A percentile compares a stretch with the other conserved stretches of the same genome.
Evolutionary conservation across 257 asterid species (phyloP).

Genomic region (Penstemon barbatus): DNA sequence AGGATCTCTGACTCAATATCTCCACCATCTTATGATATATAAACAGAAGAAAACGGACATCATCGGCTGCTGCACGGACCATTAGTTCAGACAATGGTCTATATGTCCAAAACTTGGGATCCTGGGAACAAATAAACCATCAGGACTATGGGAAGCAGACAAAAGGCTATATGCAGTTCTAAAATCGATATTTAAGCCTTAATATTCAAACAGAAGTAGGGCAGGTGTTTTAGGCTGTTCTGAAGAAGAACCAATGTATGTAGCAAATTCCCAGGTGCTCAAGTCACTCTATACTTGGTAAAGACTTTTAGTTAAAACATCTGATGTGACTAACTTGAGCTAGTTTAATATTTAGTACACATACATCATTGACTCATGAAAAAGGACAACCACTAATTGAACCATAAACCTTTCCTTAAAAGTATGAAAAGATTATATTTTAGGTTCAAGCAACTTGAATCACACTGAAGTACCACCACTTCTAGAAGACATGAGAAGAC

Average conservation of each 20-base stretch:
- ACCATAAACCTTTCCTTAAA: neutral
- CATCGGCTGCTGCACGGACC: constrained; percentile 99
- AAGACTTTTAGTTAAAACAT: neutral
- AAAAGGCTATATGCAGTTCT: neutral
- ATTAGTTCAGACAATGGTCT: constrained; percentile 87
- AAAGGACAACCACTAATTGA: too few species aligned
- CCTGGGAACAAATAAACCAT: constrained; percentile 53
- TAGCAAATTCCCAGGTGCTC: too few species aligned
- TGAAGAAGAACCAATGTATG: neutral
- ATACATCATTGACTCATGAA: too few species aligned
- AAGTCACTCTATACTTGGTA: too few species aligned
- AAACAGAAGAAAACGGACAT: constrained; percentile 84
- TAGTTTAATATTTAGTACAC: too few species aligned
- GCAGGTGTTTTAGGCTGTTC: constrained; percentile 6
- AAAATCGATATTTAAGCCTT: constrained; percentile 11
- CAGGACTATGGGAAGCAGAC: constrained; percentile 26
- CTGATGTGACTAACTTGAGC: neutral
- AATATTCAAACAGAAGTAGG: neutral
- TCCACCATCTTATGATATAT: constrained; percentile 82
- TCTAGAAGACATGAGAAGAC: constrained; percentile 26
- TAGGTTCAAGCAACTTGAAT: constrained; percentile 23
- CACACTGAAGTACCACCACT: constrained; percentile 1
- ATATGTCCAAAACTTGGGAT: constrained; percentile 84
- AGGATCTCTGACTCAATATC: constrained; percentile 68
- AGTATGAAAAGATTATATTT: constrained; percentile 3